phyloP scores from a whole-genome alignment of 805 yeast genomes.

The Debaryomyces maramus region DNA sequence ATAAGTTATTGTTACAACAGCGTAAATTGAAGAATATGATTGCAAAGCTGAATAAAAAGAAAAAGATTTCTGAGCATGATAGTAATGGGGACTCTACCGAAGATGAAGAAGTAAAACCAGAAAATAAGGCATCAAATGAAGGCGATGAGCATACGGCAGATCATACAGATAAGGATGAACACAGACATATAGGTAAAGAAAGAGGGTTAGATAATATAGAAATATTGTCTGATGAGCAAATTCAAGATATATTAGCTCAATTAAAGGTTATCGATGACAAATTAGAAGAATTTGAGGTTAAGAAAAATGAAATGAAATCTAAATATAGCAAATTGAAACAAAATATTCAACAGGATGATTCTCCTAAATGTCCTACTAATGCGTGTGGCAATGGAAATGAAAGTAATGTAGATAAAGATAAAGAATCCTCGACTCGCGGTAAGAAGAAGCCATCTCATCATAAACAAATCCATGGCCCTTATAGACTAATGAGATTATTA shows the following conservation, averaged over 20 bases:
- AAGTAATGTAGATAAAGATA: constrained; percentile 7
- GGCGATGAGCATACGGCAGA: constrained; percentile 13
- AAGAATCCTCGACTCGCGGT: constrained; percentile 12
- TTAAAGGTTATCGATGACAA: constrained; percentile 37
- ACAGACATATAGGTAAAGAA: constrained; percentile 16
- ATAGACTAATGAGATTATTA: constrained; percentile 72
- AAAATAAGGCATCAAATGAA: constrained; percentile 6
- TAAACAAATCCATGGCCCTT: constrained; percentile 77
- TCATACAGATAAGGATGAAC: constrained; percentile 11
- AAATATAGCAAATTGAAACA: constrained; percentile 24
- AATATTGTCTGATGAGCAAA: constrained; percentile 31
- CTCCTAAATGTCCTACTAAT: constrained; percentile 8
- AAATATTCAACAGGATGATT: constrained; percentile 3
- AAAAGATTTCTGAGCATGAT: constrained; percentile 23
- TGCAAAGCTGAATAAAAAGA: constrained; percentile 43
- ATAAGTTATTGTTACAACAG: constrained; percentile 60
- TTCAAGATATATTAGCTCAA: constrained; percentile 32
- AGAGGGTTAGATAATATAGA: constrained; percentile 23
- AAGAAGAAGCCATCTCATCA: constrained; percentile 38
- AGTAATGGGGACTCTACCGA: constrained; percentile 4
- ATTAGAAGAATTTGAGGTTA: constrained; percentile 37
- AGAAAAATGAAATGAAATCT: constrained; percentile 35
- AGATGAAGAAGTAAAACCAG: constrained; percentile 1
- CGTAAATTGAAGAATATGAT: constrained; percentile 53
- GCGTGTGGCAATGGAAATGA: constrained; percentile 8